Conservation (phyloP, 371 early-diverging fungal genomes). For the Mucor circinelloides region DNA sequence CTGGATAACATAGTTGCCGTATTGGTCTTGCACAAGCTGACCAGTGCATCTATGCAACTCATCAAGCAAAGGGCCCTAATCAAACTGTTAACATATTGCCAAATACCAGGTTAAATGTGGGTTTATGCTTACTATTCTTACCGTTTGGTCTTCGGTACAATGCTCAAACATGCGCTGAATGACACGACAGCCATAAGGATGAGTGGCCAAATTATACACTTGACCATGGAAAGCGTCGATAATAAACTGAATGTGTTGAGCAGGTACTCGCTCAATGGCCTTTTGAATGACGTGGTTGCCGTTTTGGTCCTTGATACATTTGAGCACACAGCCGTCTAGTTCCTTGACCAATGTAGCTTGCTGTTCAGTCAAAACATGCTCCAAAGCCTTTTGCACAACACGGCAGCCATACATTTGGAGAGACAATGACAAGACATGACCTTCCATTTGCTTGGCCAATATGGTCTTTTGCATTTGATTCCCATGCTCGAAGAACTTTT, state of each 20-base stretch:
- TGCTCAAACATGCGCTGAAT: constrained; percentile 99
- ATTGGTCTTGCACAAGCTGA: constrained; percentile 97
- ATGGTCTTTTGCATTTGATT: constrained; percentile 86
- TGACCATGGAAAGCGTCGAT: constrained; percentile 98
- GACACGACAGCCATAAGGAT: constrained; percentile 99
- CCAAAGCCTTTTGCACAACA: constrained; percentile 99
- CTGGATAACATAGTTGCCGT: constrained; percentile 98
- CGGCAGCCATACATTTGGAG: constrained; percentile 99
- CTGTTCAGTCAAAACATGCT: constrained; percentile 87
- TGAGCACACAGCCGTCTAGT: constrained; percentile 92
- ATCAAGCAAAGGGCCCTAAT: constrained; percentile 78
- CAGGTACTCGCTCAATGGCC: constrained; percentile 97
- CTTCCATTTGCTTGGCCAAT: constrained; percentile 92
- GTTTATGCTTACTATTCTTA: constrained; percentile 33
- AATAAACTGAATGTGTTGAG: constrained; percentile 93
- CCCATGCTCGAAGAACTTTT: constrained; percentile 99
- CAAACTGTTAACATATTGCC: background rate
- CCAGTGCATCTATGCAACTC: constrained; percentile 92
- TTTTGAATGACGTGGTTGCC: constrained; percentile 99
- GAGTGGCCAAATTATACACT: constrained; percentile 94
- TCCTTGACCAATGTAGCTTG: constrained; percentile 91
- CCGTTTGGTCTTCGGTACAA: constrained; percentile 86
- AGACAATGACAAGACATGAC: constrained; percentile 90
- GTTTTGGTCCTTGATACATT: constrained; percentile 99
- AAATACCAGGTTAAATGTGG: background rate